Evolutionary conservation across 1,284 basidiomycete genomes (phyloP).

Genomic region (Cutaneotrichosporon sp.): DNA sequence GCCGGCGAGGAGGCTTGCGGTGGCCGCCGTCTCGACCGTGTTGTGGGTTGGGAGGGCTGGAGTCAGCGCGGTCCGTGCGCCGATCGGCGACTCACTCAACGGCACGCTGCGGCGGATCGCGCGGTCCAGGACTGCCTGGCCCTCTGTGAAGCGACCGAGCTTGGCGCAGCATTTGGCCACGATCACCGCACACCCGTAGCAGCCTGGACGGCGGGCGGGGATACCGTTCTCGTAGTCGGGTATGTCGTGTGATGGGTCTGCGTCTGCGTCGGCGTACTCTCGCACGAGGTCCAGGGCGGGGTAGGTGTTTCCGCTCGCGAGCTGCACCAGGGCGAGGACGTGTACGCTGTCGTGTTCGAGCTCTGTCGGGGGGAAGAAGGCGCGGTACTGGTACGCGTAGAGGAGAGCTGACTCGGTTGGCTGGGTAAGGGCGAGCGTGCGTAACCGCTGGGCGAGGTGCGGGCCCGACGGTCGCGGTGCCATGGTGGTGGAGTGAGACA

Average conservation of each 20-base stretch:
- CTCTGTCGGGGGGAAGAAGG: constrained; percentile 37
- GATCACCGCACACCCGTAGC: constrained; percentile 74
- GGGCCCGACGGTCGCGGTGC: constrained; percentile 30
- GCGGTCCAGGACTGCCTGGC: constrained; percentile 43
- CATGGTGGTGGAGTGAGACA: constrained; percentile 18
- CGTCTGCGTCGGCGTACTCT: constrained; percentile 52
- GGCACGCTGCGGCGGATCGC: constrained; percentile 38
- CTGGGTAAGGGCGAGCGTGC: constrained; percentile 35
- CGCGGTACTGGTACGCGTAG: constrained; percentile 45
- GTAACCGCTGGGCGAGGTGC: constrained; percentile 39
- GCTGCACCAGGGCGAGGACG: constrained; percentile 74
- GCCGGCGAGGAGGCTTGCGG: constrained; percentile 41
- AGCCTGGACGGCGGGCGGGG: constrained; percentile 43
- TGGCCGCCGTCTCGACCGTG: constrained; percentile 34
- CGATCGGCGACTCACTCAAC: constrained; percentile 31
- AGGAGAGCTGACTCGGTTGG: constrained; percentile 43
- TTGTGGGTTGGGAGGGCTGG: constrained; percentile 32
- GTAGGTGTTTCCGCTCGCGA: constrained; percentile 71
- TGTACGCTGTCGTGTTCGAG: constrained; percentile 78
- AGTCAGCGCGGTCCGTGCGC: constrained; percentile 10
- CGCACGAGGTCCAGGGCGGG: constrained; percentile 73
- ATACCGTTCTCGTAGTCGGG: constrained; percentile 40
- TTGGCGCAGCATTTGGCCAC: constrained; percentile 73
- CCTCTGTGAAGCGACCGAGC: constrained; percentile 61
- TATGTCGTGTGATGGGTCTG: constrained; percentile 46